Conservation (phyloP, 768 basidiomycete genomes). For the Tremella yokohamensis region DNA sequence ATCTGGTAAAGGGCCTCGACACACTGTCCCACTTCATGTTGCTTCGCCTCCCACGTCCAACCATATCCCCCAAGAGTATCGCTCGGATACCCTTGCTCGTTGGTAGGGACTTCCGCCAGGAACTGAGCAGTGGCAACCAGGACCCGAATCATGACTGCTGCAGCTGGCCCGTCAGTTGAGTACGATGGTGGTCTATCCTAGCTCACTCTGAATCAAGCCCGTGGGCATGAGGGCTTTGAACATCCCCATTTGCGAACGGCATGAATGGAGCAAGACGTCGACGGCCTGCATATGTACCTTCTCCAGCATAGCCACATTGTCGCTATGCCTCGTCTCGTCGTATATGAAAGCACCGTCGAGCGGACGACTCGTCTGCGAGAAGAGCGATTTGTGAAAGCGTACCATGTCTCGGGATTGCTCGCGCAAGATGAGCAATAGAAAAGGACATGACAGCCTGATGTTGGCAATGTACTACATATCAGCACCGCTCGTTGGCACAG, state of each 20-base stretch:
- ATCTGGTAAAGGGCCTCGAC: constrained; percentile 33
- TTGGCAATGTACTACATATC: constrained; percentile 16
- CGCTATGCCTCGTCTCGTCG: background rate
- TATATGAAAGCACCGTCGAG: constrained; percentile 14
- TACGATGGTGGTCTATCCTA: background rate
- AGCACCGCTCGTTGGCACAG: background rate
- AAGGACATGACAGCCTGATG: constrained; percentile 23
- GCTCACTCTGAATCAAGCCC: constrained; percentile 33
- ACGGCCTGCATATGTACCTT: constrained; percentile 27
- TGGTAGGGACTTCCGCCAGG: constrained; percentile 31
- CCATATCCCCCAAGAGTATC: constrained; percentile 34
- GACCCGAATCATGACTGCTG: constrained; percentile 21
- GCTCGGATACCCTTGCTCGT: constrained; percentile 35
- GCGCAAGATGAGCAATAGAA: constrained; percentile 30
- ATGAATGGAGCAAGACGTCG: constrained; percentile 22
- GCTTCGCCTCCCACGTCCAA: constrained; percentile 38
- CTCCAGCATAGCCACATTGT: constrained; percentile 19
- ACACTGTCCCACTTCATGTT: constrained; percentile 20
- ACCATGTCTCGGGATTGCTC: constrained; percentile 27
- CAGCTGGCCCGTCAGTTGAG: constrained; percentile 13
- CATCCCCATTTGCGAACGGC: constrained; percentile 25
- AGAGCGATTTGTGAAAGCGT: constrained; percentile 19
- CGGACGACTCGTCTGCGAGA: background rate
- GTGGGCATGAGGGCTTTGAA: constrained; percentile 30
- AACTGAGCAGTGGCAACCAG: constrained; percentile 25